Evolutionary conservation across 2,329 filamentous ascomycete genomes (phyloP).

Genomic region (Venturia nashicola): DNA sequence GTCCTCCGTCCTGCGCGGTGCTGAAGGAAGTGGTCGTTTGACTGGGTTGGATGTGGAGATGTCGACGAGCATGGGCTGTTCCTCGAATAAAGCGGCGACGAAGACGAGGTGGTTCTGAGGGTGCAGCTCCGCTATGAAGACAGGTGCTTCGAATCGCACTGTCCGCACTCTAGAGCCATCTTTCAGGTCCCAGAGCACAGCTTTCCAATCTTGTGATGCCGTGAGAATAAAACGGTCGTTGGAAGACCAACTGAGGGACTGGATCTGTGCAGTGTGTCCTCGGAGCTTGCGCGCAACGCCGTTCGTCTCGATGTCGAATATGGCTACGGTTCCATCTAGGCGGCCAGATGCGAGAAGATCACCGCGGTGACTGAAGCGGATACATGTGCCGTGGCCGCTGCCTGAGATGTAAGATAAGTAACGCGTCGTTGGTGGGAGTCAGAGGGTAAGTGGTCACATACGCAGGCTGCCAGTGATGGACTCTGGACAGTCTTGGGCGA

Average conservation of each 20-base stretch:
- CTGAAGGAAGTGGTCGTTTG: conserved; percentile 69
- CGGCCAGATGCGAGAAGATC: conserved; percentile 91
- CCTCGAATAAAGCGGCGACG: conserved; percentile 86
- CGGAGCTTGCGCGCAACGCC: conserved; percentile 88
- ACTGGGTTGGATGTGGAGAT: conserved; percentile 55
- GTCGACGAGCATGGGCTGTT: conserved; percentile 81
- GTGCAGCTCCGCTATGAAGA: conserved; percentile 93
- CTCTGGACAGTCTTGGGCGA: conserved; percentile 78
- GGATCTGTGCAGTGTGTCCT: conserved; percentile 87
- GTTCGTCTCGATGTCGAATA: conserved; percentile 97
- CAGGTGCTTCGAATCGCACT: conserved; percentile 81
- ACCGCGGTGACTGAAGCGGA: conserved; percentile 86
- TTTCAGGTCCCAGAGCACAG: conserved; percentile 85
- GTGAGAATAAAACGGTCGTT: conserved; percentile 86
- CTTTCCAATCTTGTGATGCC: conserved; percentile 92
- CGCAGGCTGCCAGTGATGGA: conserved; percentile 79
- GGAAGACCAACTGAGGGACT: conserved; percentile 76
- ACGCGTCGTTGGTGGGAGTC: neutral
- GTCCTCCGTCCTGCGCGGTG: conserved; percentile 60
- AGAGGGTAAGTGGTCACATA: conserved; percentile 23
- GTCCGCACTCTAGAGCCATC: conserved; percentile 62
- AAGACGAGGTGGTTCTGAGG: conserved; percentile 79
- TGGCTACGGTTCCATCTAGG: conserved; percentile 85
- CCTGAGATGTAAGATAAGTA: conserved; percentile 23
- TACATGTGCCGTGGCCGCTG: conserved; percentile 51